Evolutionary conservation across 2,329 filamentous ascomycete genomes (phyloP).

Genomic region (Fusarium pininemorale): DNA sequence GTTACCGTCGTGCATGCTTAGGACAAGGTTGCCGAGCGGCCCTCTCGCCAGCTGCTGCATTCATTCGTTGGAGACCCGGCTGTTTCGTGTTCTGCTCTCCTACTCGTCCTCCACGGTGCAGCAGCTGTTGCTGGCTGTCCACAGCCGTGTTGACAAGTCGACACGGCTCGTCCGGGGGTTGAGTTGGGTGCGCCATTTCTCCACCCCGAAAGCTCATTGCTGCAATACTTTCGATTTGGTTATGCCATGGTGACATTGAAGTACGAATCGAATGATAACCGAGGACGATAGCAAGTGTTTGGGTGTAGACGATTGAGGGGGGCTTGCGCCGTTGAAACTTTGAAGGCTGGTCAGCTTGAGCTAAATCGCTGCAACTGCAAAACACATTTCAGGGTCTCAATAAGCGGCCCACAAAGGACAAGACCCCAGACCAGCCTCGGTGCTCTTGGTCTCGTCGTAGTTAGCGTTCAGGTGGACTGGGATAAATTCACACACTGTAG

Average conservation of each 20-base stretch:
- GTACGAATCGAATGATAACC: neutral
- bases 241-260: conserved; percentile 14
- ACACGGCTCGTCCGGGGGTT: conserved; percentile 26
- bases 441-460: conserved; percentile 12
- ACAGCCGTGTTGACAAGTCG: conserved; percentile 39
- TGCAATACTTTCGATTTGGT: conserved; percentile 31
- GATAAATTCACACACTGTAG: neutral
- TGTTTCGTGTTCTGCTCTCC: conserved; percentile 30
- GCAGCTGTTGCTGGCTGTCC: conserved; percentile 25
- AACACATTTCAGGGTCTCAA: conserved; percentile 18
- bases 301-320: conserved; percentile 18
- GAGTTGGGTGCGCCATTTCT: conserved; percentile 41
- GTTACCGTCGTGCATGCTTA: conserved; percentile 32
- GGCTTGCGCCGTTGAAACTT: conserved; percentile 32
- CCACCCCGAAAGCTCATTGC: conserved; percentile 35
- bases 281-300: neutral
- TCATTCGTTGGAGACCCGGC: conserved; percentile 26
- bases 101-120: conserved; percentile 18
- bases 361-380: conserved; percentile 10
- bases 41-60: conserved; percentile 16
- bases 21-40: conserved; percentile 30
- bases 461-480: conserved; percentile 11
- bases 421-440: conserved; percentile 13
- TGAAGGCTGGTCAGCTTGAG: conserved; percentile 20
- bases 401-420: conserved; percentile 26